phyloP scores from a whole-genome alignment of 371 early-diverging fungal genomes.

The Entomophthora muscae region DNA sequence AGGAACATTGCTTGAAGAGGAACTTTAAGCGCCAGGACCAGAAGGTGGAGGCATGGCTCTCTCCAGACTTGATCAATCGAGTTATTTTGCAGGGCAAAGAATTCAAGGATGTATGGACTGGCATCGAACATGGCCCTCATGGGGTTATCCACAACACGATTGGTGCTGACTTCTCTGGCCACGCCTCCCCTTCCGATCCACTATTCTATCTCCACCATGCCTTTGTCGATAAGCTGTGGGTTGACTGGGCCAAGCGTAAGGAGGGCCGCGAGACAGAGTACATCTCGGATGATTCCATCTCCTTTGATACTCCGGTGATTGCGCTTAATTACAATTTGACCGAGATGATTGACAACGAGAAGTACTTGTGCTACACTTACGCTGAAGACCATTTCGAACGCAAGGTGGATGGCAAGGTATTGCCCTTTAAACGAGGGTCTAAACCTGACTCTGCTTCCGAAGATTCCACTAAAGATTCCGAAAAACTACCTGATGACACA shows the following conservation, averaged over 20 bases:
- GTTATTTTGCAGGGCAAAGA: background rate
- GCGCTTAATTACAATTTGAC: background rate
- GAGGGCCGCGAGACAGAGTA: background rate
- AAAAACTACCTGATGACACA: too few relatives aligned
- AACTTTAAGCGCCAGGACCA: background rate
- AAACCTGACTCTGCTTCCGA: too few relatives aligned
- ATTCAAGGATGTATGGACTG: background rate
- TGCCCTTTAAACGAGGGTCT: background rate
- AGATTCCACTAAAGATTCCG: too few relatives aligned
- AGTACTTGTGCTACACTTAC: slow-evolving; percentile 5
- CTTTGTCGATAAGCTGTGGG: slow-evolving; percentile 10
- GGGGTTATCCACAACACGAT: slow-evolving; percentile 6
- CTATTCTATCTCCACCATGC: slow-evolving; percentile 11
- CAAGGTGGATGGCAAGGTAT: background rate
- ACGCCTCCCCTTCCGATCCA: slow-evolving; percentile 6
- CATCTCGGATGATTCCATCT: background rate
- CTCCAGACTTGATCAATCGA: background rate
- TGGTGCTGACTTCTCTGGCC: slow-evolving; percentile 8
- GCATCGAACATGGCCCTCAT: slow-evolving; percentile 2
- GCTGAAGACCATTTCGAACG: slow-evolving; percentile 7
- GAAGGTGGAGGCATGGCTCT: background rate
- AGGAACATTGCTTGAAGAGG: background rate
- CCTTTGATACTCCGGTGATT: background rate
- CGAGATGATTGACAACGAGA: background rate
- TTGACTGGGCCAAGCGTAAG: background rate